A percentile compares a stretch with the other conserved stretches of the same genome.
Conservation (phyloP, 495 filamentous ascomycete genomes). For the Paragyromitra xinjiangensis region DNA sequence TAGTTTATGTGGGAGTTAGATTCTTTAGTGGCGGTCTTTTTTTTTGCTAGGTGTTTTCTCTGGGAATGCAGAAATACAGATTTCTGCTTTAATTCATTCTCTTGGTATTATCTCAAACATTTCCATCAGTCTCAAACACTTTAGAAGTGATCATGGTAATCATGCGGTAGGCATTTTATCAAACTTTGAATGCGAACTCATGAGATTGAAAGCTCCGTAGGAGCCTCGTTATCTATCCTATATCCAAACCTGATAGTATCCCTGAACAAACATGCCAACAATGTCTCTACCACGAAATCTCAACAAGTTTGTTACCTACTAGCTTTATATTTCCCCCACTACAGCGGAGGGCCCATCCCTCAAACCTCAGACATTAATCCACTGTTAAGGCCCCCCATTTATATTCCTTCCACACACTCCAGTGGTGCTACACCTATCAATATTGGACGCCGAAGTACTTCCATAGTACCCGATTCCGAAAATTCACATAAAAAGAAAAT, state of each 20-base stretch:
- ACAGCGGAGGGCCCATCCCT: not conserved
- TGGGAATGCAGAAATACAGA: slow-evolving; percentile 21
- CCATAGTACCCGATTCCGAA: not conserved
- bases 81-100: slow-evolving; percentile 10
- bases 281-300: not conserved
- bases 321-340: not conserved
- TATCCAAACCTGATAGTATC: not conserved
- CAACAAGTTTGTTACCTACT: not conserved
- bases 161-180: not conserved
- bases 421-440: not conserved
- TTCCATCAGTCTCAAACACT: too few species aligned
- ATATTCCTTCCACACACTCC: not conserved
- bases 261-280: not conserved
- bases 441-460: not conserved
- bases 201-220: not conserved
- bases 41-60: slow-evolving; percentile 25
- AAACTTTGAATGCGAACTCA: not conserved
- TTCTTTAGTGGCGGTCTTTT: not conserved
- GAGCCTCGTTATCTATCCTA: too few species aligned
- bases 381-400: not conserved
- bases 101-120: not conserved
- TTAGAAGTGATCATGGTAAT: not conserved
- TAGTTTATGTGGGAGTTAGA: not conserved
- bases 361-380: not conserved
- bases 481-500: not conserved